A percentile compares a stretch with the other conserved stretches of the same genome.
These are phyloP conservation scores for Paecilomyces fulvus DNA, from an alignment of 2,329 filamentous ascomycete genomes.

Conservation along the genomic window DNA sequence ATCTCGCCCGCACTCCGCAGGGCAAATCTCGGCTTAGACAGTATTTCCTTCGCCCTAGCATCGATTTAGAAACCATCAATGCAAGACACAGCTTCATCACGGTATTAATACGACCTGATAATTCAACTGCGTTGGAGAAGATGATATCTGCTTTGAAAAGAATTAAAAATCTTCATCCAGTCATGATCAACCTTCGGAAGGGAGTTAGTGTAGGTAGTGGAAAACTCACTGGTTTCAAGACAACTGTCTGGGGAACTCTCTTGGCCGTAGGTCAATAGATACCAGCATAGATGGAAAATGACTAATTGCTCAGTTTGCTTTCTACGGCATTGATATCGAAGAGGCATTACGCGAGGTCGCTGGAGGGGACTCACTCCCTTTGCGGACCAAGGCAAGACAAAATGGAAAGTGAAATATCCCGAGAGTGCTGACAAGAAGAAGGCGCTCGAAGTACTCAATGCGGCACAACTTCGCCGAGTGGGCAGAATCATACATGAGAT, in stretches of 20 bases:
- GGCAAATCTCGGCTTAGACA: slow-evolving; percentile 67
- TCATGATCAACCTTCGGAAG: slow-evolving; percentile 64
- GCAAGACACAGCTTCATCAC: slow-evolving; percentile 64
- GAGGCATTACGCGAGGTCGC: slow-evolving; percentile 53
- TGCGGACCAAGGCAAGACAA: slow-evolving; percentile 46
- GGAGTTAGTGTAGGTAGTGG: slow-evolving; percentile 55
- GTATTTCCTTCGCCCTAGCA: slow-evolving; percentile 70
- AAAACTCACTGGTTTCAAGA: slow-evolving; percentile 49
- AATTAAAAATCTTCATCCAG: slow-evolving; percentile 65
- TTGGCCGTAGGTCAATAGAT: slow-evolving; percentile 36
- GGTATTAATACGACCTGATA: slow-evolving; percentile 59
- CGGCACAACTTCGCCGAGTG: slow-evolving; percentile 52
- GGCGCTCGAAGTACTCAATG: slow-evolving; percentile 54
- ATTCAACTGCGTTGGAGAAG: slow-evolving; percentile 47
- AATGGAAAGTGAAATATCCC: not conserved
- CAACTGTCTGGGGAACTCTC: slow-evolving; percentile 66
- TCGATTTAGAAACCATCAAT: slow-evolving; percentile 58
- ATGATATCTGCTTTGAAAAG: slow-evolving; percentile 57
- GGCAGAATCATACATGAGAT: slow-evolving; percentile 64
- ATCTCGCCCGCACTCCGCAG: slow-evolving; percentile 67
- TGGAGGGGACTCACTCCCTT: slow-evolving; percentile 43
- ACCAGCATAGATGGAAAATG: not conserved
- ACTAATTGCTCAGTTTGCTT: slow-evolving; percentile 52
- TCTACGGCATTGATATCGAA: slow-evolving; percentile 60
- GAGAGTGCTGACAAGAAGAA: slow-evolving; percentile 19